Percentiles rank a stretch among this genome's conserved stretches.
phyloP scores from a whole-genome alignment of 257 asterid species.

The Scutellaria baicalensis region DNA sequence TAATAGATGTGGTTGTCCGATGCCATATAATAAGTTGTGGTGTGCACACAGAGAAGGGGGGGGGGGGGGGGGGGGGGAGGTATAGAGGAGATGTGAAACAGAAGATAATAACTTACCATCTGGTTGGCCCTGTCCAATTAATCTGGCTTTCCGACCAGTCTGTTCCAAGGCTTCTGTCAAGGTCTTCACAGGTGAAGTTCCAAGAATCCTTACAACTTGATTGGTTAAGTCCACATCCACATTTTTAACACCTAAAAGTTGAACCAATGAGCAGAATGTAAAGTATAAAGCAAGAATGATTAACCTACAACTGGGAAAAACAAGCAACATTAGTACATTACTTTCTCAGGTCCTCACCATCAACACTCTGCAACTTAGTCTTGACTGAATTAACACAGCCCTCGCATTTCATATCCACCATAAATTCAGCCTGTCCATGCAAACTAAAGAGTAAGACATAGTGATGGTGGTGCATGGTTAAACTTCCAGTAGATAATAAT shows the following conservation, averaged over 20 bases:
- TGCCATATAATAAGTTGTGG: too few relatives aligned
- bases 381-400: constrained; percentile 84
- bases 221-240: constrained; percentile 75
- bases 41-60: too few relatives aligned
- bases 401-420: constrained; percentile 93
- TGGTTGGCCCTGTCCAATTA: constrained; percentile 90
- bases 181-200: constrained; percentile 69
- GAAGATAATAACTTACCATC: constrained; percentile 42
- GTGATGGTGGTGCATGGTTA: neutral
- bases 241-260: constrained; percentile 62
- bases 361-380: constrained; percentile 65
- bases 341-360: constrained; percentile 44
- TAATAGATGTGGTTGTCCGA: too few relatives aligned
- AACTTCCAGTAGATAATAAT: neutral
- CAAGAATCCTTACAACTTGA: constrained; percentile 89
- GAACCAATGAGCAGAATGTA: neutral
- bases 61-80: too few relatives aligned
- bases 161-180: constrained; percentile 90
- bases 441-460: constrained; percentile 8
- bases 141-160: constrained; percentile 83
- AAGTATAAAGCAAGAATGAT: neutral
- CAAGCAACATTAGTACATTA: neutral
- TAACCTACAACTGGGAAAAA: neutral
- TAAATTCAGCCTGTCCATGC: constrained; percentile 70
- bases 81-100: neutral